Base-by-base conservation (phyloP, 441 rosid species). In the Adansonia madagascariensis region DNA sequence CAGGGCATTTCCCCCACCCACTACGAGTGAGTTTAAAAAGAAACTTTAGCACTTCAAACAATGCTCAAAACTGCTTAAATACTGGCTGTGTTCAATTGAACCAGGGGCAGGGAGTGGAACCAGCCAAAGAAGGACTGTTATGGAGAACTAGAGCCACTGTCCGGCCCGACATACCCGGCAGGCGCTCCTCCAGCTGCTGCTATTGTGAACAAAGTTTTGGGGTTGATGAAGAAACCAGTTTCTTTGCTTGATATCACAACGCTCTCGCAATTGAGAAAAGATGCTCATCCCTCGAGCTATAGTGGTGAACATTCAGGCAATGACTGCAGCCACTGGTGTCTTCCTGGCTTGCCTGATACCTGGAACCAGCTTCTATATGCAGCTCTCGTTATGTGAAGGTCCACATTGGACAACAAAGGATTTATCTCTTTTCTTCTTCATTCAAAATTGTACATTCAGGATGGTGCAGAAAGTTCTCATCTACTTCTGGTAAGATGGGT, bases 1-100 rank as follows among this genome's bases (percentile, higher is more conserved):
- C 95, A 91, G 80, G 93, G 92, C 77, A 87, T 91, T 78, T 91
- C 95, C 77, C 95, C 95, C 35, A 91, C 93, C 59, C 95, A 91
- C 77, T 91, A 89, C 43, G 72, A 18, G 95, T 91, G 77, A 88
- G 92, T 84, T 43, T 66, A 1, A 18, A 3, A 18, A 31, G 6
- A 57, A 64, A 6, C 24, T 17, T 8, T 14, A 9, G 8, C n/a
- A 7, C 47, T n/a, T 63, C 44, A 7, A 63, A 62, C 8, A 60
- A 62, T 27, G 50, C 14, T 15, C 22, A 17, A 64, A n/a, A 35
- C 6, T 12, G 6, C 35, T 60, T 49, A n/a, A 22, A 20, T 31
- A 17, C 53, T 12, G 4, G 9, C 53, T 76, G 2, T 76, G 27
- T 61, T 62, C 4, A 43, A 24, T 14, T 43, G 72, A 75, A 57